Conservation (phyloP, 2,329 filamentous ascomycete species). For the Apiospora kogelbergensis region DNA sequence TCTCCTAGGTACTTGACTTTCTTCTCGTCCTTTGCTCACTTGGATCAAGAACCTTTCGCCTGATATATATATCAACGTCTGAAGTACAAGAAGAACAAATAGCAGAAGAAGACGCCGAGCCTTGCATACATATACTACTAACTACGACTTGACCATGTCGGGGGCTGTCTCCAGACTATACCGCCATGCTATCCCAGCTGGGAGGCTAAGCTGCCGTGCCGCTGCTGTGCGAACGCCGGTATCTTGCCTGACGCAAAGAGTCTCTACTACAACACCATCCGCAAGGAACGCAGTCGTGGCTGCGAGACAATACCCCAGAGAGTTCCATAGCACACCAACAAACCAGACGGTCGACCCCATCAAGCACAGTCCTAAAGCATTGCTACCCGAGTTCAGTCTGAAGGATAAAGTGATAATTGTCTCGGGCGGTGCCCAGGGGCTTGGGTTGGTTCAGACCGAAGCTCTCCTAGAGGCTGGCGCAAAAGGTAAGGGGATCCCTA, state of each 20-base stretch:
- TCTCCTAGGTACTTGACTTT: not conserved
- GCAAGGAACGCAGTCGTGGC: not conserved
- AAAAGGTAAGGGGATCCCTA: constrained; percentile 42
- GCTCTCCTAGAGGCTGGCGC: constrained; percentile 80
- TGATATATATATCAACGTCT: not conserved
- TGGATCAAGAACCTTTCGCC: not conserved
- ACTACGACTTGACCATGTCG: not conserved
- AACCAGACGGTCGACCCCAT: not conserved
- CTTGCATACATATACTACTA: not conserved
- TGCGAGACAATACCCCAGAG: not conserved
- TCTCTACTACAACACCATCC: not conserved
- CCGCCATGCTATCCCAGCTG: not conserved
- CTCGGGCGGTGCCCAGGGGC: constrained; percentile 73
- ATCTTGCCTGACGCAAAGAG: not conserved
- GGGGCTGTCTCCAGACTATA: not conserved
- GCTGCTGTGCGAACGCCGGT: not conserved
- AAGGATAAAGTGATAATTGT: constrained; percentile 73
- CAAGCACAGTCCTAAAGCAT: constrained; percentile 12
- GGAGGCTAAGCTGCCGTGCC: not conserved
- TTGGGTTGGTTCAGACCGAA: constrained; percentile 77
- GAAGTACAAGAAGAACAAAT: not conserved
- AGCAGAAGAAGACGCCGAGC: not conserved
- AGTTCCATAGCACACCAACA: not conserved
- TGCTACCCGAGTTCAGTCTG: constrained; percentile 73
- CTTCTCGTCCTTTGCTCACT: not conserved